These are phyloP conservation scores for Talaromyces sp. DNA, from an alignment of 2,329 filamentous ascomycete species.

Conservation along the genomic window DNA sequence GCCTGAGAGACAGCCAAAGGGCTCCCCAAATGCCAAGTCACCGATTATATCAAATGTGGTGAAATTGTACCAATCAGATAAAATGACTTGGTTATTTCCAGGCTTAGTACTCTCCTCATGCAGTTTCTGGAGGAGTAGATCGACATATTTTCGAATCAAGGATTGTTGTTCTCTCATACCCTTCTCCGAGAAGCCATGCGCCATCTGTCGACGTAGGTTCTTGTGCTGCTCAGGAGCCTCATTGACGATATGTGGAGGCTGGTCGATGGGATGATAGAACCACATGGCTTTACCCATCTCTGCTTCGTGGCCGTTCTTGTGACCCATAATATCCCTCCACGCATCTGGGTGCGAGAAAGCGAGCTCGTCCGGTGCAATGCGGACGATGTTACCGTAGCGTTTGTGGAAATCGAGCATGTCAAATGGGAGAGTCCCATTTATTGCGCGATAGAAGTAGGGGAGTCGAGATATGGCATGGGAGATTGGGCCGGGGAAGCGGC, in stretches of 20 bases:
- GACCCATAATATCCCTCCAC: constrained; percentile 31
- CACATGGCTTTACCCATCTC: constrained; percentile 21
- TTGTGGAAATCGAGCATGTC: constrained; percentile 26
- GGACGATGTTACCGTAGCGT: constrained; percentile 29
- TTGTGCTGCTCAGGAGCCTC: constrained; percentile 20
- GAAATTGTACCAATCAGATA: constrained; percentile 36
- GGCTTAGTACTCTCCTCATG: neutral
- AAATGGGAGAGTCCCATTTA: constrained; percentile 23
- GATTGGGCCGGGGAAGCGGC: constrained; percentile 25
- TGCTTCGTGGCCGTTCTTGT: constrained; percentile 16
- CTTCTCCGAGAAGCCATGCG: constrained; percentile 32
- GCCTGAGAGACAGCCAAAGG: constrained; percentile 28
- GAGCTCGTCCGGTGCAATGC: constrained; percentile 29
- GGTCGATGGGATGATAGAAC: constrained; percentile 20
- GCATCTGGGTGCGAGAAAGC: constrained; percentile 25
- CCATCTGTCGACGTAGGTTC: constrained; percentile 26
- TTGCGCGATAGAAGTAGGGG: constrained; percentile 18
- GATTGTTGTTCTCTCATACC: constrained; percentile 27
- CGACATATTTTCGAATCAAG: constrained; percentile 21
- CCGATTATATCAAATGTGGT: constrained; percentile 43
- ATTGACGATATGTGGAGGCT: constrained; percentile 21
- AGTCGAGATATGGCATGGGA: constrained; percentile 18
- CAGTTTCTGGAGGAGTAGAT: constrained; percentile 26
- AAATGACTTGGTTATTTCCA: constrained; percentile 22
- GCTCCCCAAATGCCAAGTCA: constrained; percentile 40